These are phyloP conservation scores for Cryphonectria naterciae DNA, from an alignment of 2,329 filamentous ascomycete species.

Conservation along the genomic window DNA sequence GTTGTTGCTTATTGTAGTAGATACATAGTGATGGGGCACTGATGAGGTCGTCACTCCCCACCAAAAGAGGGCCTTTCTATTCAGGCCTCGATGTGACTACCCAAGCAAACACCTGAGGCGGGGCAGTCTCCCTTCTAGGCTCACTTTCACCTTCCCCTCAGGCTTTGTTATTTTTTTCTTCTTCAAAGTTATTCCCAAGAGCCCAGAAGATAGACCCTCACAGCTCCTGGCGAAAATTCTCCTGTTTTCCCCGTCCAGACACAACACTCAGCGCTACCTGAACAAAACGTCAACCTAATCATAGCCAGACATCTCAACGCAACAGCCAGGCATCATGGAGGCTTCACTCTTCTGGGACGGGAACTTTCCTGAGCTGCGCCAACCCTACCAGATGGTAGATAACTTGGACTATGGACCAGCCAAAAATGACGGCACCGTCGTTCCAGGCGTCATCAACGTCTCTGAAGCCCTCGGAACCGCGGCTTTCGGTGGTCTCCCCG, in stretches of 20 bases:
- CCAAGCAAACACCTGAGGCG: neutral
- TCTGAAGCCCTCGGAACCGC: neutral
- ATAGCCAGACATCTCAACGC: neutral
- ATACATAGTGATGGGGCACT: too few relatives aligned
- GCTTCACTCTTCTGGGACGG: neutral
- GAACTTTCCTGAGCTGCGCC: constrained; percentile 2
- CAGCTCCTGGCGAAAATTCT: too few relatives aligned
- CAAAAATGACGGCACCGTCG: neutral
- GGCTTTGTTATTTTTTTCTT: too few relatives aligned
- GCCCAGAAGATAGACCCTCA: neutral
- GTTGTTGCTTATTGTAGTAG: neutral
- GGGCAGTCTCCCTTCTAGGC: neutral
- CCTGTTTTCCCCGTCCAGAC: too few relatives aligned
- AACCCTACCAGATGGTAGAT: neutral
- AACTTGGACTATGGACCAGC: too few relatives aligned
- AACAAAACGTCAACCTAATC: too few relatives aligned
- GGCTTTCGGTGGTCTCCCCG: neutral
- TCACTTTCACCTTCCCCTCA: neutral
- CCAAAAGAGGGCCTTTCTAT: neutral
- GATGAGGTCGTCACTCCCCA: too few relatives aligned
- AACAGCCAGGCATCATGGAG: neutral
- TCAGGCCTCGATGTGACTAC: neutral
- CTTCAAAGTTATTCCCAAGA: neutral
- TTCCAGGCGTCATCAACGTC: constrained; percentile 8
- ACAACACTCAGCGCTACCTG: neutral